Evolutionary conservation across 768 basidiomycete species (phyloP), one percentile per base, ranked within the genome.

Genomic region (Pholiota molesta): DNA sequence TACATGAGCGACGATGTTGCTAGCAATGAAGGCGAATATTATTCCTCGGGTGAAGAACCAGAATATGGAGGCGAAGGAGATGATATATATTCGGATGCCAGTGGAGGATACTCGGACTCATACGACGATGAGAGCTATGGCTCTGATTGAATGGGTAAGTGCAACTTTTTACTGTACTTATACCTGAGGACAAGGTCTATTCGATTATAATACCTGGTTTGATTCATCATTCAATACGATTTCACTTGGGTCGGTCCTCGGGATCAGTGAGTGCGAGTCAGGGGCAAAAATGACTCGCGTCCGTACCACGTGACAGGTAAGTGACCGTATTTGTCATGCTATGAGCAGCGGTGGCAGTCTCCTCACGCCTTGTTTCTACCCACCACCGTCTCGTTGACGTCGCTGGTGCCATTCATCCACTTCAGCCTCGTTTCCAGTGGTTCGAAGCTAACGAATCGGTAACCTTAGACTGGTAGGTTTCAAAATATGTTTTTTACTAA

Each of bases 301-400:
- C 5, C 11, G 19, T 37, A 14, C 19, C 57, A 60, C 52, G 52
- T 42, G 49, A 37, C 35, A 3, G 21, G 16, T 54, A 55, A 57
- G 35, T 29, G 33, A 31, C n/a, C 26, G 40, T 52, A 49, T 44
- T 52, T 61, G 62, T 55, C 62, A 56, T 56, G 59, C 55, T 28
- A 29, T 45, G 60, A 47, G 58, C 53, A 40, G 58, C 57, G 57
- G 55, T 62, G 62, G 40, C 53, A 31, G 51, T 33, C 54, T 29
- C 35, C 40, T 39, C 51, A 16, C 21, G 31, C 37, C 42, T 68
- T 65, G 61, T 66, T 62, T 62, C 54, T 60, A 56, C 56, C 71
- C 70, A 72, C 68, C 71, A 68, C 60, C 64, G 65, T 69, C 66
- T 64, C 39, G 52, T 63, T 55, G 62, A 65, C 64, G 66, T 67